Base-by-base conservation (phyloP, 371 early-diverging fungal species). In the Actinomortierella ambigua region DNA sequence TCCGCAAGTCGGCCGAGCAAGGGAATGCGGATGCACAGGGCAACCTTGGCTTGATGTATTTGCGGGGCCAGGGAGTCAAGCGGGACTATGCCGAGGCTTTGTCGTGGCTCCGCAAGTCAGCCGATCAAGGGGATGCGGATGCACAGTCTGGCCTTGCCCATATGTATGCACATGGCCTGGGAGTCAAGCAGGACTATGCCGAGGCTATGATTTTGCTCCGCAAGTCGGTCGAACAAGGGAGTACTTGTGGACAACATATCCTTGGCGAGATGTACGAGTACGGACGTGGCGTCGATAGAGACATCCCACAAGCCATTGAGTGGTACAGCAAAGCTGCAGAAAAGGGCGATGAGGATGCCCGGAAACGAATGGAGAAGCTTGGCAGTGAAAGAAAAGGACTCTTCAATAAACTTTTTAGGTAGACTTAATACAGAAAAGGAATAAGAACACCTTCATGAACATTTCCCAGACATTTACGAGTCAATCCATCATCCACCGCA, bases 221-320 rank as follows among this genome's bases (percentile, higher is more conserved):
- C 15, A 77, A 79, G 53, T 92, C 95, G 0, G 92, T 93, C 0
- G 65, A 79, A 0, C 93, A 93, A 65, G 91, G 92, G 17, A 91
- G 93, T 62, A 83, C 91, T n/a, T 69, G 93, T 51, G 92, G 94
- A 18, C 92, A 93, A 65, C 91, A 94, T 77, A 93, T 93, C 59
- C 81, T 93, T 8, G 96, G 93, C 1, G 91, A 93, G 67, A 92
- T 90, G 50, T 93, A 89, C 69, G 93, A 94, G 43, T 88, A 93
- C 75, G 91, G 88, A 23, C 77, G 84, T 61, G 89, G 90, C 13
- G 82, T 89, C n/a, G n/a, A n/a, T n/a, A n/a, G n/a, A n/a, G n/a
- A n/a, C n/a, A n/a, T n/a, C n/a, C n/a, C n/a, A n/a, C n/a, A n/a
- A n/a, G n/a, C n/a, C n/a, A n/a, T n/a, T n/a, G n/a, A n/a, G n/a